Evolutionary conservation across 768 basidiomycete species (phyloP), one percentile per base, ranked within the genome.

Genomic region (Pleurotus pulmonarius): DNA sequence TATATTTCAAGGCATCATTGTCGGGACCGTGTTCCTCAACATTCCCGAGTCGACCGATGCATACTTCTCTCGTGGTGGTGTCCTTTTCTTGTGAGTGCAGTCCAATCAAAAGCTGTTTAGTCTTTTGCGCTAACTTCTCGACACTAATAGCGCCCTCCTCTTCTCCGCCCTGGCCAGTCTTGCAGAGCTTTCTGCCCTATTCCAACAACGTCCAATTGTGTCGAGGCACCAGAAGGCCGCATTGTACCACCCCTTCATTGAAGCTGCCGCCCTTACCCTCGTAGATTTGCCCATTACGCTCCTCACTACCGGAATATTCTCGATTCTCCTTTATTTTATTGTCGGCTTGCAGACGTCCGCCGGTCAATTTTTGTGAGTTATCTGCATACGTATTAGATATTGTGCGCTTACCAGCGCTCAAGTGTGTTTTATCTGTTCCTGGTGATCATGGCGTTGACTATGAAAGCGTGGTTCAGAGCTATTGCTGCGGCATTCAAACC

Each of bases 11-110:
- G 73, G 69, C 24, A 56, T 78, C 6, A 76, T 80, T 60, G 76
- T 86, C 49, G 88, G 88, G 24, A 83, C 82, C 0, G 79, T 88
- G 25, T 92, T 88, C 75, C 74, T 83, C 56, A 72, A 77, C 7
- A 69, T 84, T 34, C 74, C 80, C 0, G 72, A 81, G 13, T 70
- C 73, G 7, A 88, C 89, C 0, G 67, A 74, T 12, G 83, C 81
- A 9, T 86, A 81, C 65, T 91, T 88, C 75, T 84, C 86, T n/a
- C 81, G 90, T 16, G 89, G 88, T 40, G 85, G 90, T 70, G 76
- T 87, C 20, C 73, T 93, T 16, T 92, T 88, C 79, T 90, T 91
- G 80, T 86, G 65, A n/a, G n/a, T n/a, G n/a, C n/a, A n/a, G n/a
- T n/a, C n/a, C n/a, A n/a, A n/a, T n/a, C n/a, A n/a, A n/a, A n/a